A percentile compares a stretch with the other conserved stretches of the same genome.
phyloP scores from a whole-genome alignment of 139 green algal genomes.

The Chlamydomonas urium region DNA sequence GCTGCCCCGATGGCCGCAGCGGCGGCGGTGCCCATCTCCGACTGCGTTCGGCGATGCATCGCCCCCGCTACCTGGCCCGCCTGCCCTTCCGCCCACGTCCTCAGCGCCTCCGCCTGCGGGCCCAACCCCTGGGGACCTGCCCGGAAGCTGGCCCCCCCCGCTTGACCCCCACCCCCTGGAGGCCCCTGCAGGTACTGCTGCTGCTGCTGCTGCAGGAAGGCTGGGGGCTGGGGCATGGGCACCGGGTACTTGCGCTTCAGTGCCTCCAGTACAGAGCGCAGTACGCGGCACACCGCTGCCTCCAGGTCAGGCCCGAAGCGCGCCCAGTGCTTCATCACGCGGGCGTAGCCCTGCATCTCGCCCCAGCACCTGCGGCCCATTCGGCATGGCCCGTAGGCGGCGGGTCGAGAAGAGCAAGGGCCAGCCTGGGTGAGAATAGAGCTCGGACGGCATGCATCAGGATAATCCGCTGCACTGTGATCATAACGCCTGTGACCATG shows the following conservation, averaged over 20 bases:
- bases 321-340: constrained; percentile 42
- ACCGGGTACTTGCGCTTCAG: constrained; percentile 38
- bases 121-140: background rate
- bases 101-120: too few relatives aligned
- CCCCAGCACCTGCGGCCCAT: constrained; percentile 21
- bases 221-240: too few relatives aligned
- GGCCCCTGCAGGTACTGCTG: background rate
- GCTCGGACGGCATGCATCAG: too few relatives aligned
- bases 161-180: background rate
- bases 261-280: constrained; percentile 30
- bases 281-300: constrained; percentile 40
- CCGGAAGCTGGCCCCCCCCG: too few relatives aligned
- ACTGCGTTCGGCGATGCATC: background rate
- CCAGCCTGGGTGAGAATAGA: too few relatives aligned
- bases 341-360: constrained; percentile 34
- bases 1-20: background rate
- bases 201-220: background rate
- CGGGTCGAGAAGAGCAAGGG: too few relatives aligned
- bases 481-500: too few relatives aligned
- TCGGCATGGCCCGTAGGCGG: too few relatives aligned
- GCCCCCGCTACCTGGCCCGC: background rate
- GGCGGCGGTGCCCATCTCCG: background rate
- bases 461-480: too few relatives aligned
- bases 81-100: too few relatives aligned
- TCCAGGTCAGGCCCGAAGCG: constrained; percentile 46